Base-by-base conservation (phyloP, 306 rosid genomes). In the Bauhinia variegata region DNA sequence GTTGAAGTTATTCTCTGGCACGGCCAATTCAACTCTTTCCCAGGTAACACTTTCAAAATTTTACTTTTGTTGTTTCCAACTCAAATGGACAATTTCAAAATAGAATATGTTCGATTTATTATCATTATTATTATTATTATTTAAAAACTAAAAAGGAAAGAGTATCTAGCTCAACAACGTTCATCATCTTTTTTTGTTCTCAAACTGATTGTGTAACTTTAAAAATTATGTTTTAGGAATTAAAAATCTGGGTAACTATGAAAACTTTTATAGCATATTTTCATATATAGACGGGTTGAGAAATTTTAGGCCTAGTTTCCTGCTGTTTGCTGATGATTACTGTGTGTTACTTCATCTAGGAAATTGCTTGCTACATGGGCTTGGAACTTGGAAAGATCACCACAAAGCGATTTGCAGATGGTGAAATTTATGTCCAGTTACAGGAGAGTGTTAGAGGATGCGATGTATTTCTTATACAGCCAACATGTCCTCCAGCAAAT, bases 371-470 rank as follows among this genome's bases (percentile, higher is more conserved):
- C 78, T 85, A 88, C 78, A 93, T 93, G 96, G 99, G 96, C 6
- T 60, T 88, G 74, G 92, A 93, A 67, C 97, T 93, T 56, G 93
- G 92, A 23, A 83, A 88, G 87, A 75, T 90, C 71, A 77, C 73
- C 57, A 90, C 82, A 34, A 90, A 93, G 84, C 83, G 91, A 55
- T 93, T 93, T 83, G 99, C 99, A 16, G 99, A 93, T 82, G 97
- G 98, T 33, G 98, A 93, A 82, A 78, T 88, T 36, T 93, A 93
- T 55, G 86, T 90, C 71, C 99, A 93, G 79, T 80, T 93, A 79
- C 91, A 86, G 80, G 99, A 93, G 86, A 90, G 99, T 79, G 96
- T 93, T 64, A 82, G 99, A 77, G 99, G 99, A 19, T 88, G 97
- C 73, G 83, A 93, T 67, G 95, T 93, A 8, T 93, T 79, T 70